These are phyloP conservation scores for Ettlia oleoabundans DNA, from an alignment of 139 green algal species.

Conservation along the genomic window DNA sequence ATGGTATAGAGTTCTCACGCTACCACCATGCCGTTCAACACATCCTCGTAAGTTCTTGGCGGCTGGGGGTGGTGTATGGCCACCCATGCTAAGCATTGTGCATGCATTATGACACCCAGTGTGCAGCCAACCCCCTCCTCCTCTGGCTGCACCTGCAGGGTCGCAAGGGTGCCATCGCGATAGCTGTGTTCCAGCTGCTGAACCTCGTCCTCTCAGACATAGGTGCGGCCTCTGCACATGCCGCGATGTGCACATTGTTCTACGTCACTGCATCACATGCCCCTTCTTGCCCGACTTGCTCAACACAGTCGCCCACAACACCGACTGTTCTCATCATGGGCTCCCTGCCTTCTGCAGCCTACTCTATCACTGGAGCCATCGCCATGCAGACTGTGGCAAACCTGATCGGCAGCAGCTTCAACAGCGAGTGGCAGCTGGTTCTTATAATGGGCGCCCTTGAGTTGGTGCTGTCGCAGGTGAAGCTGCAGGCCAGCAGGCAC, in stretches of 20 bases:
- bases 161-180: neutral
- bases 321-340: too few relatives aligned
- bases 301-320: too few relatives aligned
- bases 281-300: too few relatives aligned
- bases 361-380: conserved; percentile 1
- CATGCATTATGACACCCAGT: too few relatives aligned
- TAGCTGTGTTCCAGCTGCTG: conserved; percentile 50
- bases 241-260: too few relatives aligned
- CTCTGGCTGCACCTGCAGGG: too few relatives aligned
- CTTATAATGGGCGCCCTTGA: conserved; percentile 31
- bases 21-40: conserved; percentile 13
- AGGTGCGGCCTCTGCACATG: conserved; percentile 41
- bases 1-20: neutral
- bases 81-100: too few relatives aligned
- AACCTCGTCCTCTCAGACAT: conserved; percentile 58
- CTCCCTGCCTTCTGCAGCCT: neutral
- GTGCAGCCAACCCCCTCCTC: too few relatives aligned
- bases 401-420: neutral
- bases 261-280: too few relatives aligned
- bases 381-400: conserved; percentile 7
- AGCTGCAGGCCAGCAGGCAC: too few relatives aligned
- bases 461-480: conserved; percentile 39
- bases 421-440: conserved; percentile 28
- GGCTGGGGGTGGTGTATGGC: too few relatives aligned
- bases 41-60: neutral